Conservation (phyloP, 2,329 filamentous ascomycete genomes). For the Fusarium penzigii region DNA sequence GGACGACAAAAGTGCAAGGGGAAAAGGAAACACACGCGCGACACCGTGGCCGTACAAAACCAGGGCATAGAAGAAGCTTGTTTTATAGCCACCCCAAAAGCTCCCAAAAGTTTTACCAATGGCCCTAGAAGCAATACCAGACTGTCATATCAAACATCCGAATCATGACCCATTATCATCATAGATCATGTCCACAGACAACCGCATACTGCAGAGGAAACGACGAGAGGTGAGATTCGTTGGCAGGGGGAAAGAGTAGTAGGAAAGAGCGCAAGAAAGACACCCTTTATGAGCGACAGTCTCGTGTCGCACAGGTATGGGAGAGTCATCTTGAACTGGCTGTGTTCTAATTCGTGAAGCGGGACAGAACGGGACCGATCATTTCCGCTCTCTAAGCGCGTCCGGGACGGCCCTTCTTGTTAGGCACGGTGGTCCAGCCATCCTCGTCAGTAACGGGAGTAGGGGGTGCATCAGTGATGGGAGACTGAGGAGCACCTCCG, state of each 20-base stretch:
- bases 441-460: conserved; percentile 54
- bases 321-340: no score
- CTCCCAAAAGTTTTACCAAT: no score
- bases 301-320: no score
- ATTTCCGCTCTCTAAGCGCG: conserved; percentile 38
- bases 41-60: conserved; percentile 16
- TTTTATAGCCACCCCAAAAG: conserved; percentile 5
- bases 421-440: conserved; percentile 61
- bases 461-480: conserved; percentile 33
- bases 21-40: background rate
- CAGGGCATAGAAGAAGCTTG: conserved; percentile 19
- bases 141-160: no score
- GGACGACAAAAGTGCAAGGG: conserved; percentile 23
- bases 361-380: conserved; percentile 35
- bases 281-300: no score
- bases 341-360: conserved; percentile 38
- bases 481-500: conserved; percentile 43
- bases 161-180: no score
- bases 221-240: no score
- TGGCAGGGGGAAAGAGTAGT: no score
- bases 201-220: no score
- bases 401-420: conserved; percentile 40
- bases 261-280: no score
- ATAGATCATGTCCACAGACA: no score
- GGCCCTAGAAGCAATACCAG: no score